A percentile compares a stretch with the other conserved stretches of the same genome.
Conservation (phyloP, 176 grass and related monocot species). For the Triticum dicoccoides region DNA sequence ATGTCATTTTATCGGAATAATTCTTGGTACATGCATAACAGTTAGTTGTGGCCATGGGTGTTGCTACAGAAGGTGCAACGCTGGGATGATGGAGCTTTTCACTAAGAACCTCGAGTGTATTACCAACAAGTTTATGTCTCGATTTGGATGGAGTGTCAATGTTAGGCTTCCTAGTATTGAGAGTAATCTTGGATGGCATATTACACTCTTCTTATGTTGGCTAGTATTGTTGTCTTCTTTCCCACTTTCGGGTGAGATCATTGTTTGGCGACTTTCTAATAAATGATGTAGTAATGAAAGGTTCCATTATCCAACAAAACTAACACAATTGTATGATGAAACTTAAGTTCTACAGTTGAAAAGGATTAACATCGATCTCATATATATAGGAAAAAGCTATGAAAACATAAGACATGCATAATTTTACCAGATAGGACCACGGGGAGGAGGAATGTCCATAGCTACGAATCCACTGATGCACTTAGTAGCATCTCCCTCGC, state of each 20-base stretch:
- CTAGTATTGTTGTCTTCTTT: not conserved
- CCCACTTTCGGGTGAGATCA: not conserved
- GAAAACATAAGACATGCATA: not conserved
- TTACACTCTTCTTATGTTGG: not conserved
- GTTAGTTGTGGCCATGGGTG: too few relatives aligned
- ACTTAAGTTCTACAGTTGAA: not conserved
- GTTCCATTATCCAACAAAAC: not conserved
- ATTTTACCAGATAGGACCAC: conserved; percentile 76
- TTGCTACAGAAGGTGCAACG: too few relatives aligned
- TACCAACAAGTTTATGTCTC: not conserved
- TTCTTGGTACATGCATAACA: not conserved
- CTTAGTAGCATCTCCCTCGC: conserved; percentile 47
- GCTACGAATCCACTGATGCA: conserved; percentile 92
- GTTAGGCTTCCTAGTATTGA: not conserved
- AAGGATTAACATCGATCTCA: not conserved
- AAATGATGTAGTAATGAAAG: not conserved
- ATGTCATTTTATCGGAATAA: not conserved
- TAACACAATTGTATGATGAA: not conserved
- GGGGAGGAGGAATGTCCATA: conserved; percentile 74
- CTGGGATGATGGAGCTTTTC: not conserved
- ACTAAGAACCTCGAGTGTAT: not conserved
- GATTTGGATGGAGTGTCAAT: not conserved
- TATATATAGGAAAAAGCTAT: not conserved
- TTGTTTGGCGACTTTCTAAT: not conserved
- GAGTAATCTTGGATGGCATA: not conserved